A percentile compares a stretch with the other conserved stretches of the same genome.
phyloP scores from a whole-genome alignment of 2,329 filamentous ascomycete species.

The Ceratocystis ficicola region DNA sequence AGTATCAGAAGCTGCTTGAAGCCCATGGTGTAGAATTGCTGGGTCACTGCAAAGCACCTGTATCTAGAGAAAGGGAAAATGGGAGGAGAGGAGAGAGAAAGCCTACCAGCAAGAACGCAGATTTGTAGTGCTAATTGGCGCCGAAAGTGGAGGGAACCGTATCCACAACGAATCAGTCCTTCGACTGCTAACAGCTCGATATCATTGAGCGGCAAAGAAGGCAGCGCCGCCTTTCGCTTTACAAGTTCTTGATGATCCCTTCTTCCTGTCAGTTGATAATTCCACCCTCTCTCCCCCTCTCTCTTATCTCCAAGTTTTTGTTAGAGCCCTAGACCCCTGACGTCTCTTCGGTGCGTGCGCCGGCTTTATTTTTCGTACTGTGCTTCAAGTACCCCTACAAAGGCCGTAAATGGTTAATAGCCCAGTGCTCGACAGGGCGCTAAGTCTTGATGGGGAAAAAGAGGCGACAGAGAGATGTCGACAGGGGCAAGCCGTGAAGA shows the following conservation, averaged over 20 bases:
- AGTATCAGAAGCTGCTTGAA: constrained; percentile 12
- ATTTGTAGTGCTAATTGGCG: not conserved
- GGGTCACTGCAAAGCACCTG: not conserved
- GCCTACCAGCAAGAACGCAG: not conserved
- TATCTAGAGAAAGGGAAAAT: not conserved
- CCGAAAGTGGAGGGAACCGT: not conserved
- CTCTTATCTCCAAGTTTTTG: constrained; percentile 4
- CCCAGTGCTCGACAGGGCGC: not conserved
- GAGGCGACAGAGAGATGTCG: constrained; percentile 6
- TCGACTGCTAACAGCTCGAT: not conserved
- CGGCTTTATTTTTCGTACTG: constrained; percentile 8
- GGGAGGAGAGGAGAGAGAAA: not conserved
- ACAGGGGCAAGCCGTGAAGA: constrained; percentile 3
- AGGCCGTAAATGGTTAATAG: not conserved
- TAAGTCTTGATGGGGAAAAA: not conserved
- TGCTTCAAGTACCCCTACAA: not conserved
- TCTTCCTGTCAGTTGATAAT: not conserved
- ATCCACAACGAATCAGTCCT: not conserved
- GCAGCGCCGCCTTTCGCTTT: not conserved
- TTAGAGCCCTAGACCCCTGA: not conserved
- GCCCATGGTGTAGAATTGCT: constrained; percentile 6
- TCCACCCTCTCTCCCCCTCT: not conserved
- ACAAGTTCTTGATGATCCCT: constrained; percentile 1
- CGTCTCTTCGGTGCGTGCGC: constrained; percentile 6
- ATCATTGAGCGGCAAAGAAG: not conserved